Conservation (phyloP, 2,329 filamentous ascomycete genomes). For the Pyricularia sp. region DNA sequence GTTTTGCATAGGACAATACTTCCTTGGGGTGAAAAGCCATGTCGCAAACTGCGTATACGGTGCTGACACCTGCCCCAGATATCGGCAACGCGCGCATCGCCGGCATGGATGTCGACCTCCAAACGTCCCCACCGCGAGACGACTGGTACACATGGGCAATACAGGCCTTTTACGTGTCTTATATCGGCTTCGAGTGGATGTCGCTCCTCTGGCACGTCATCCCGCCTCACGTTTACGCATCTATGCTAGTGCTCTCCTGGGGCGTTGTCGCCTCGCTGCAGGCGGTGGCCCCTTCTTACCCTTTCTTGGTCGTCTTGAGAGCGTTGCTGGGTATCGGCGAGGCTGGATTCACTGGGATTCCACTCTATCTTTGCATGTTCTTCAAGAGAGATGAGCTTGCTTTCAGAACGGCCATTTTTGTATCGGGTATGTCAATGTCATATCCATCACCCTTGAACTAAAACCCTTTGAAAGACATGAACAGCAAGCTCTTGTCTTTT, state of each 20-base stretch:
- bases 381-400: slow-evolving; percentile 65
- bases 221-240: slow-evolving; percentile 51
- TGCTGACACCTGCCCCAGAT: slow-evolving; percentile 26
- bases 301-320: slow-evolving; percentile 43
- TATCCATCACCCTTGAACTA: background rate
- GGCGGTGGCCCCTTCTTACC: slow-evolving; percentile 54
- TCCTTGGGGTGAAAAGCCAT: background rate
- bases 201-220: slow-evolving; percentile 50
- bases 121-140: slow-evolving; percentile 32
- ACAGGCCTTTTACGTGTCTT: slow-evolving; percentile 52
- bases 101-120: slow-evolving; percentile 52
- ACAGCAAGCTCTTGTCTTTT: slow-evolving; percentile 8
- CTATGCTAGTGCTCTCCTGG: slow-evolving; percentile 64
- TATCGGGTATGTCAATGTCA: slow-evolving; percentile 46
- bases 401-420: slow-evolving; percentile 75
- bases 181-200: slow-evolving; percentile 59
- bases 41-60: background rate
- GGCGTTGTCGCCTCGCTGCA: slow-evolving; percentile 71
- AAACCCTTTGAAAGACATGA: slow-evolving; percentile 7
- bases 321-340: slow-evolving; percentile 52
- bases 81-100: slow-evolving; percentile 56
- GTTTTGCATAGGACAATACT: background rate
- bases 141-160: slow-evolving; percentile 53
- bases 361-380: slow-evolving; percentile 57
- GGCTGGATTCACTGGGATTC: slow-evolving; percentile 56